phyloP scores from a whole-genome alignment of 768 basidiomycete genomes.

The Podaxis rugospora region DNA sequence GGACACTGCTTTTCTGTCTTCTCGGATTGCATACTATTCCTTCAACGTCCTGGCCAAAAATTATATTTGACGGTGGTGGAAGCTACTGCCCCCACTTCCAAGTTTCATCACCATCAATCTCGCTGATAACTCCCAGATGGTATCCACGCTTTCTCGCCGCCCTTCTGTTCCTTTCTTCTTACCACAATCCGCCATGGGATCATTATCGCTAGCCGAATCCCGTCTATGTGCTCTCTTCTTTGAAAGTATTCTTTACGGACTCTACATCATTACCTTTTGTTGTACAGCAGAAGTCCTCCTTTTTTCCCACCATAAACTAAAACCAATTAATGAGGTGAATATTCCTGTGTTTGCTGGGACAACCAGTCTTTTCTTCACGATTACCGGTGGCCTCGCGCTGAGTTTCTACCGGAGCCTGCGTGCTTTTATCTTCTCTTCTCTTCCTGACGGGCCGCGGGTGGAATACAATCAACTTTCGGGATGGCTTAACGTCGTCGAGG shows the following conservation, averaged over 20 bases:
- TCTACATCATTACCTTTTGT: constrained; percentile 6
- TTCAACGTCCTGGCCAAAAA: background rate
- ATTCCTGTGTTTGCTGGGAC: constrained; percentile 3
- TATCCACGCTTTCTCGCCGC: background rate
- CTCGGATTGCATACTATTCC: background rate
- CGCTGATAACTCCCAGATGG: background rate
- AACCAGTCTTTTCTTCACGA: background rate
- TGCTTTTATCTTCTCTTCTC: background rate
- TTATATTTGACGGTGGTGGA: background rate
- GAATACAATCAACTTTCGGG: background rate
- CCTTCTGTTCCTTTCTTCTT: background rate
- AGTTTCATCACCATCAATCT: background rate
- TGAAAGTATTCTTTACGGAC: constrained; percentile 5
- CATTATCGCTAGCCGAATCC: background rate
- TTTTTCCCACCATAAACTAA: background rate
- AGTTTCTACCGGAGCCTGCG: constrained; percentile 3
- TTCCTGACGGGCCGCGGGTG: background rate
- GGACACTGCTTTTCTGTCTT: no score
- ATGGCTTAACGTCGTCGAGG: constrained; percentile 4
- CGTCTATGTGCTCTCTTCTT: constrained; percentile 6
- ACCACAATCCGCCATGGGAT: background rate
- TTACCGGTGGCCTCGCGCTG: background rate
- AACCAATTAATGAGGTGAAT: background rate
- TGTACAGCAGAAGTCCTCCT: background rate
- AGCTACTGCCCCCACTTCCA: background rate